Base-by-base conservation (phyloP, 106 monocot genomes). In the Dendrobium catenatum region DNA sequence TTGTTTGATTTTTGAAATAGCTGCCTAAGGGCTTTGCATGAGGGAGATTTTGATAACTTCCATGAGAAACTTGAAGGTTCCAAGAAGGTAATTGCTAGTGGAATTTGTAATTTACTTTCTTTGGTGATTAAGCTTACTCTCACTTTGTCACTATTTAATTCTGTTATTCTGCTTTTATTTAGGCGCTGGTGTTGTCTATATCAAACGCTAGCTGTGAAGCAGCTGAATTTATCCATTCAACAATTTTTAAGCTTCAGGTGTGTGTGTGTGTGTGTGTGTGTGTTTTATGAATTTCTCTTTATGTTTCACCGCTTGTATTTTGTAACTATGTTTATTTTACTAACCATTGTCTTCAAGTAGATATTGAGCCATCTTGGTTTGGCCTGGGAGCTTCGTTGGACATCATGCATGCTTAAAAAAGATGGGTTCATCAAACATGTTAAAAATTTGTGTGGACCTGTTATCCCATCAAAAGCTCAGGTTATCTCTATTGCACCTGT, bases 21-120 rank as follows among this genome's bases (percentile, higher is more conserved):
- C 89, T 99, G 99, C 84, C 86, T 99, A 78, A 90, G 93, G 86
- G 91, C 99, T 79, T 91, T 99, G 59, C 88, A 90, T 58, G 95
- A 99, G 74, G 99, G 99, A 61, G 88, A 95, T 86, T 75, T 56
- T 61, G 29, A 72, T 75, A 91, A 91, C 77, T 95, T 99, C 78
- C 73, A 68, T 79, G 33, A 43, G 51, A 99, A 90, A 66, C 87
- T 99, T 82, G 79, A 9, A 44, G 87, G 85, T 64, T 72, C 93
- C 9, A 95, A 95, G 78, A 91, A 89, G 93, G 98, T 95, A 83
- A 41, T 54, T 11, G 2, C 6, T 54, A 44, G 40, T 26, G 19
- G 37, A 61, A 31, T 17, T 24, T 79, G 75, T 22, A 64, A 27
- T 16, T 29, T 67, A 22, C 70, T 70, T 37, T 4, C 29, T 16